phyloP scores from a whole-genome alignment of 148 eudicot genomes.

The Vaccinium vitisidaea region DNA sequence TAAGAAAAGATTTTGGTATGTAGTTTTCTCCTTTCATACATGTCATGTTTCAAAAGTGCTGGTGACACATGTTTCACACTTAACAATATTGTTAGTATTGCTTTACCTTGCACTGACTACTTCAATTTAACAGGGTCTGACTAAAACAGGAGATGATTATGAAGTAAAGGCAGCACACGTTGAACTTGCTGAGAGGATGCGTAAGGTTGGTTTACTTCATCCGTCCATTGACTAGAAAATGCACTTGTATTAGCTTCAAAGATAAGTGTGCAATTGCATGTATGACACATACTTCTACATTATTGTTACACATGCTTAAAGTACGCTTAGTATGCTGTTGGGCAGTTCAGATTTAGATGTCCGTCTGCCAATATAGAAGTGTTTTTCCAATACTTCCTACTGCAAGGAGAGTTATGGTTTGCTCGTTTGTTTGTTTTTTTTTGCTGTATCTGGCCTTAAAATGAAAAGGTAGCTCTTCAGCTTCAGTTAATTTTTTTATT shows the following conservation, averaged over 20 bases:
- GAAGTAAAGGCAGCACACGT: constrained; percentile 98
- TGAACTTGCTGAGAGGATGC: constrained; percentile 99
- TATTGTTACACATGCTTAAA: neutral
- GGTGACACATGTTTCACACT: constrained; percentile 5
- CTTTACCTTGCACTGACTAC: neutral
- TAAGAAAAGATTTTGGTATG: constrained; percentile 19
- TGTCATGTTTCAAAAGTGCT: neutral
- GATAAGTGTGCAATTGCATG: neutral
- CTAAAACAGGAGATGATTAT: constrained; percentile 91
- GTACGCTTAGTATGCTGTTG: neutral
- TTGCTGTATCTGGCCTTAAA: neutral
- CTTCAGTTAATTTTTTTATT: neutral
- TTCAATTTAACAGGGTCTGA: constrained; percentile 62
- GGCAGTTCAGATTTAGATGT: neutral
- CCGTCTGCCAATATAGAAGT: neutral
- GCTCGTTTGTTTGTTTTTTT: neutral
- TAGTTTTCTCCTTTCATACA: neutral
- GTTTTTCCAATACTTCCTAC: neutral
- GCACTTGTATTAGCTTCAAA: neutral
- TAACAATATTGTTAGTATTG: neutral
- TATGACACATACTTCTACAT: neutral
- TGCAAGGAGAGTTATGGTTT: neutral
- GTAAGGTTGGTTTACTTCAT: constrained; percentile 56
- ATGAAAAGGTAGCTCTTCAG: neutral
- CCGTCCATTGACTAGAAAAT: neutral